Evolutionary conservation across 163 green algal genomes (phyloP).

Genomic region (Coccomyxa subellipsoidea): DNA sequence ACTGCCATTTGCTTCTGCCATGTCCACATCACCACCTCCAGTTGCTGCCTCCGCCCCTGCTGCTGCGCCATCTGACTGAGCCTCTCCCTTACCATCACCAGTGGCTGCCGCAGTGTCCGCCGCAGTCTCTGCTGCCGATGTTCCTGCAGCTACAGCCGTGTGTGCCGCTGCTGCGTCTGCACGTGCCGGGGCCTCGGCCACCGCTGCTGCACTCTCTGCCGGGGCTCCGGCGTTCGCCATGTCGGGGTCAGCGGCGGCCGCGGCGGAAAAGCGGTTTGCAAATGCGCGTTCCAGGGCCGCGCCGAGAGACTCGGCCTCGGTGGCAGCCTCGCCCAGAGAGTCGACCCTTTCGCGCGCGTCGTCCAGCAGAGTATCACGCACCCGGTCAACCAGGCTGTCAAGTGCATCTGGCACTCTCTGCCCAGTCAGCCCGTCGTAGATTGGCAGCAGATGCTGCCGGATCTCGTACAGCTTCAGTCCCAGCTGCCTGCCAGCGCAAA

Average conservation of each 20-base stretch:
- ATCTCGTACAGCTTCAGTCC: conserved; percentile 58
- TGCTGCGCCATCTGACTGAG: neutral
- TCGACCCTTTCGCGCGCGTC: conserved; percentile 31
- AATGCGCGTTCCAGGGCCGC: conserved; percentile 20
- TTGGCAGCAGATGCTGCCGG: conserved; percentile 42
- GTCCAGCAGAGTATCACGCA: conserved; percentile 38
- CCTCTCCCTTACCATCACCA: neutral
- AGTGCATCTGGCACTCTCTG: conserved; percentile 32
- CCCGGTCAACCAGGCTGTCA: conserved; percentile 30
- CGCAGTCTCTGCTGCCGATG: too few species aligned
- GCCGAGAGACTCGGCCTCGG: conserved; percentile 13
- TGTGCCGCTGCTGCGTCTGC: neutral
- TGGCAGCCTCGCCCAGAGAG: conserved; percentile 16
- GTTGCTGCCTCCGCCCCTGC: neutral
- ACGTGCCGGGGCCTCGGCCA: neutral
- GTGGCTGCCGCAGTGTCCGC: neutral
- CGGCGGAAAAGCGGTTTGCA: conserved; percentile 15
- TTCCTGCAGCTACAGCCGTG: neutral
- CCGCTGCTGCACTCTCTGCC: neutral
- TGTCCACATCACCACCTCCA: too few species aligned
- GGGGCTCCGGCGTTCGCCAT: neutral
- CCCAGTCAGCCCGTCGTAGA: conserved; percentile 52
- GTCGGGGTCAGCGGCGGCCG: neutral
- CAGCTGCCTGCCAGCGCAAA: conserved; percentile 47
- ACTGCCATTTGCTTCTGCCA: neutral